Evolutionary conservation across 2,329 filamentous ascomycete genomes (phyloP).

Genomic region (Aspergillus novofumigatus): DNA sequence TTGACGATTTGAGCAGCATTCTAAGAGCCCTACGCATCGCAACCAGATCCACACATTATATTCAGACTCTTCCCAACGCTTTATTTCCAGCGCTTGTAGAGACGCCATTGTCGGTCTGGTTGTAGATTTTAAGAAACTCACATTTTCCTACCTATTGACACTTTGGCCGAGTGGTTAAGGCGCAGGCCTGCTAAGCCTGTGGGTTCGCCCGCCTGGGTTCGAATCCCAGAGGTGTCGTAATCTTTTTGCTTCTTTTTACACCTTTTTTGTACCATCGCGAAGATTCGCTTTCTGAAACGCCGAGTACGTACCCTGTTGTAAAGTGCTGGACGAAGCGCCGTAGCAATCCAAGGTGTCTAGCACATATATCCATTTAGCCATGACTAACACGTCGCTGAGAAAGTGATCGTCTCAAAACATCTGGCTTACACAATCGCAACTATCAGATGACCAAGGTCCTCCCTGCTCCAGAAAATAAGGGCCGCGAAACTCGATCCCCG

Average conservation of each 20-base stretch:
- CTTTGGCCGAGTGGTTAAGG: neutral
- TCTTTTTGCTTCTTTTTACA: no score
- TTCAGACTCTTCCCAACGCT: neutral
- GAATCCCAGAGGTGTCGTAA: neutral
- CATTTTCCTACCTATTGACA: neutral
- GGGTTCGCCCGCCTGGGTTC: neutral
- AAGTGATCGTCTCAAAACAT: constrained; percentile 26
- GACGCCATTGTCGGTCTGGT: no score
- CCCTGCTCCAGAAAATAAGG: neutral
- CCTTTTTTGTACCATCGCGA: no score
- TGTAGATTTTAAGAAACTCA: neutral
- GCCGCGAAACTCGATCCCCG: constrained; percentile 8
- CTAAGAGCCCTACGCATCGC: no score
- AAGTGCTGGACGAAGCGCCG: no score
- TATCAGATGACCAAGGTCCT: constrained; percentile 4
- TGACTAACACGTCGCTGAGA: constrained; percentile 25
- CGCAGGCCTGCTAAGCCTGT: neutral
- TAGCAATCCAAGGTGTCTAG: constrained; percentile 6
- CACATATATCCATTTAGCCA: constrained; percentile 33
- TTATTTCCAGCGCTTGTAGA: neutral
- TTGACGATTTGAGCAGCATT: no score
- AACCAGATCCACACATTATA: no score
- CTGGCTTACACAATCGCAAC: constrained; percentile 15
- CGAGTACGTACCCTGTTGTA: no score
- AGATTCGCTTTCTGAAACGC: no score